Evolutionary conservation across 2,329 filamentous ascomycete species (phyloP).

Genomic region (Penicillium verrucosum): DNA sequence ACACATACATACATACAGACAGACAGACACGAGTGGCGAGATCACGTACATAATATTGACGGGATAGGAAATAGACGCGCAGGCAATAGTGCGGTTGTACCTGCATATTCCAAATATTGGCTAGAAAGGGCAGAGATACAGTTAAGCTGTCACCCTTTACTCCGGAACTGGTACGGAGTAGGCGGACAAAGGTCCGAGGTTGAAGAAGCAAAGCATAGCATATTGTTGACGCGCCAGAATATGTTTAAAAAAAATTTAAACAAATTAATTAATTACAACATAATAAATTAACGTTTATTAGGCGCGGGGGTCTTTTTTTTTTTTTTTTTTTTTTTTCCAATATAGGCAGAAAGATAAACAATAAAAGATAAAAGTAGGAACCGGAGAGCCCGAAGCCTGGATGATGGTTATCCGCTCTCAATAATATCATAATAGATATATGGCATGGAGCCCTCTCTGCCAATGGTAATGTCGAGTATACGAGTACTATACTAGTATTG

Average conservation of each 20-base stretch:
- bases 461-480: background rate
- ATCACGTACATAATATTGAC: slow-evolving; percentile 5
- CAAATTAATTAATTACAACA: background rate
- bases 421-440: background rate
- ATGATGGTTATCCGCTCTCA: background rate
- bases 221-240: background rate
- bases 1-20: background rate
- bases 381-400: background rate
- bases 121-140: too few species aligned
- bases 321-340: background rate
- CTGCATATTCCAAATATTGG: background rate
- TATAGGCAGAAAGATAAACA: background rate
- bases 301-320: background rate
- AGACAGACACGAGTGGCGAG: slow-evolving; percentile 4
- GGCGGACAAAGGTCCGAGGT: background rate
- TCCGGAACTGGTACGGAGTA: background rate
- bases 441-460: background rate
- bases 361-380: background rate
- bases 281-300: background rate
- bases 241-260: too few species aligned
- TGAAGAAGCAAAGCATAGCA: background rate
- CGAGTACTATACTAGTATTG: background rate
- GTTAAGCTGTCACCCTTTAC: background rate
- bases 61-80: background rate
- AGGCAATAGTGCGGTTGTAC: slow-evolving; percentile 3